Conservation (phyloP, 441 rosid species). For the Croton laevigatus region DNA sequence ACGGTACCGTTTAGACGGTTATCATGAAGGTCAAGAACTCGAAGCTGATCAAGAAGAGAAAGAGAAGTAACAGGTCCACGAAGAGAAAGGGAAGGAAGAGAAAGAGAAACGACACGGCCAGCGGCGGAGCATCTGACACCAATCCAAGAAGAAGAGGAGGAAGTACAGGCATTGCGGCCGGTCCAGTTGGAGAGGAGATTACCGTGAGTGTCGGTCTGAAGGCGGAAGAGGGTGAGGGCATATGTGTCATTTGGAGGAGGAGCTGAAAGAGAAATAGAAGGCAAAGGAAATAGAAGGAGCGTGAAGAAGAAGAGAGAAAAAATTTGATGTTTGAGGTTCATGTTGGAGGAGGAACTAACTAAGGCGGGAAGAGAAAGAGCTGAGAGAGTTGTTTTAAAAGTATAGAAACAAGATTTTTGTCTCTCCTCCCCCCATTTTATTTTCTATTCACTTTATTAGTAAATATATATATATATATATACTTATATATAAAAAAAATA, state of each 20-base stretch:
- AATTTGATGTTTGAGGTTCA: constrained; percentile 29
- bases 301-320: constrained; percentile 18
- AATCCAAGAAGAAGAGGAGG: constrained; percentile 44
- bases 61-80: constrained; percentile 73
- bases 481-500: too few relatives aligned
- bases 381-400: constrained; percentile 20
- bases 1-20: constrained; percentile 81
- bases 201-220: constrained; percentile 77
- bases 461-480: too few relatives aligned
- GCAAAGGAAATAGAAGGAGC: constrained; percentile 15
- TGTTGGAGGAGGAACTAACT: background rate
- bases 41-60: constrained; percentile 74
- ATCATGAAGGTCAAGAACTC: constrained; percentile 76
- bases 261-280: constrained; percentile 6
- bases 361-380: constrained; percentile 25
- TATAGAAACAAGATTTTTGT: constrained; percentile 10
- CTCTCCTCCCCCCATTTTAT: background rate
- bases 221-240: constrained; percentile 81
- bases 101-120: constrained; percentile 58
- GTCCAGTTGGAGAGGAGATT: constrained; percentile 82
- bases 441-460: too few relatives aligned
- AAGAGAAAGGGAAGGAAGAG: constrained; percentile 66
- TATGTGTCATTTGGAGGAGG: constrained; percentile 54
- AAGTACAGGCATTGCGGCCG: constrained; percentile 57
- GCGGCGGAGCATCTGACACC: constrained; percentile 75